Percentiles rank a stretch among this genome's conserved stretches.
Conservation (phyloP, 2,329 filamentous ascomycete genomes). For the Paraphoma chrysanthemicola region DNA sequence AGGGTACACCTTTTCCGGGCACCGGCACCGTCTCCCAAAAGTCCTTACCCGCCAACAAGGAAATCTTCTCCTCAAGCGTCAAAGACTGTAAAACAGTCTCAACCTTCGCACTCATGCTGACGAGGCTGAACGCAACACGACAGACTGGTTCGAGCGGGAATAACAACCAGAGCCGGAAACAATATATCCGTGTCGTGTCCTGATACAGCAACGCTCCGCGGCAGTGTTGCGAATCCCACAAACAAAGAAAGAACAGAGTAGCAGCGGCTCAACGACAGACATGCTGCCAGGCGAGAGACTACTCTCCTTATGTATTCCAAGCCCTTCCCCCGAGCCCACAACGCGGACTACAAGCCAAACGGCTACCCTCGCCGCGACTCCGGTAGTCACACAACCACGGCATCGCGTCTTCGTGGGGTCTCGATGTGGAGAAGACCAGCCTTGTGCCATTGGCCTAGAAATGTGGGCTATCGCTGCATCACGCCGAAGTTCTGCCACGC, state of each 20-base stretch:
- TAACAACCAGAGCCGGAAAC: neutral
- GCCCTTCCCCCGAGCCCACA: no score
- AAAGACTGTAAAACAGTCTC: conserved; percentile 40
- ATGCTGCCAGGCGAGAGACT: neutral
- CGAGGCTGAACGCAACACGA: neutral
- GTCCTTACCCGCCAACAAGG: conserved; percentile 54
- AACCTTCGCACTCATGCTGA: conserved; percentile 31
- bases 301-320: conserved; percentile 2
- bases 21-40: conserved; percentile 73
- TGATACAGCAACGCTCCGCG: neutral
- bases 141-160: neutral
- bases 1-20: conserved; percentile 65
- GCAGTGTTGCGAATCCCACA: neutral
- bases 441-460: conserved; percentile 14
- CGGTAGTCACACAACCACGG: conserved; percentile 9
- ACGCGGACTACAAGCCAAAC: neutral
- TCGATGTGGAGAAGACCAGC: conserved; percentile 16
- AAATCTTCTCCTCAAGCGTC: conserved; percentile 45
- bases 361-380: conserved; percentile 22
- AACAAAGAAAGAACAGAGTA: no score
- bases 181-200: neutral
- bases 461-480: conserved; percentile 7
- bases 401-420: conserved; percentile 8
- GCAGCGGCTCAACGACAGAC: neutral
- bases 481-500: conserved; percentile 27